Conservation (phyloP, 176 grass and related monocot genomes). For the Triticum turgidum region DNA sequence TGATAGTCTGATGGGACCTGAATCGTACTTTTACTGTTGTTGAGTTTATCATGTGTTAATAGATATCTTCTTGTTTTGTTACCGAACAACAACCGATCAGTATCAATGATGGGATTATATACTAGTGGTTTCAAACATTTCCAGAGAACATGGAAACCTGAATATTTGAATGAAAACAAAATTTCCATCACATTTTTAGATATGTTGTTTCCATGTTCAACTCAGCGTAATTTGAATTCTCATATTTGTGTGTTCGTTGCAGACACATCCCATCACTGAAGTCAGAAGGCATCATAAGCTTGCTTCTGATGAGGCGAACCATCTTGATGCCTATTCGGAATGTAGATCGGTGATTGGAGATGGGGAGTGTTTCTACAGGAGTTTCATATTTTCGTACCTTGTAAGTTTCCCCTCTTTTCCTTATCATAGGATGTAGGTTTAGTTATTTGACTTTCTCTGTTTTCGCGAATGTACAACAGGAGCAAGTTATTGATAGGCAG, state of each 20-base stretch:
- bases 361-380: slow-evolving; percentile 51
- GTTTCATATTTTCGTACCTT: slow-evolving; percentile 51
- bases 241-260: slow-evolving; percentile 7
- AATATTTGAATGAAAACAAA: not conserved
- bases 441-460: slow-evolving; percentile 2
- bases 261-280: slow-evolving; percentile 19
- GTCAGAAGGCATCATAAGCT: not conserved
- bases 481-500: slow-evolving; percentile 46
- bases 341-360: slow-evolving; percentile 31
- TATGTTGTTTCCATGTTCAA: not conserved
- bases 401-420: slow-evolving; percentile 16
- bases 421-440: slow-evolving; percentile 22
- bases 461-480: slow-evolving; percentile 24
- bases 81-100: not conserved
- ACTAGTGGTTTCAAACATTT: slow-evolving; percentile 22
- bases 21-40: not conserved
- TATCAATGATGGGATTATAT: slow-evolving; percentile 1
- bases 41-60: not conserved
- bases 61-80: not conserved
- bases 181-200: slow-evolving; percentile 9
- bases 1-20: not conserved
- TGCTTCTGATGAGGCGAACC: not conserved
- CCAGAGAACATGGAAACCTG: not conserved
- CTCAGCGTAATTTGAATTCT: slow-evolving; percentile 7
- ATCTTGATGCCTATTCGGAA: not conserved